A percentile compares a stretch with the other conserved stretches of the same genome.
phyloP scores from a whole-genome alignment of 106 monocot genomes.

The Gastrodia elata region DNA sequence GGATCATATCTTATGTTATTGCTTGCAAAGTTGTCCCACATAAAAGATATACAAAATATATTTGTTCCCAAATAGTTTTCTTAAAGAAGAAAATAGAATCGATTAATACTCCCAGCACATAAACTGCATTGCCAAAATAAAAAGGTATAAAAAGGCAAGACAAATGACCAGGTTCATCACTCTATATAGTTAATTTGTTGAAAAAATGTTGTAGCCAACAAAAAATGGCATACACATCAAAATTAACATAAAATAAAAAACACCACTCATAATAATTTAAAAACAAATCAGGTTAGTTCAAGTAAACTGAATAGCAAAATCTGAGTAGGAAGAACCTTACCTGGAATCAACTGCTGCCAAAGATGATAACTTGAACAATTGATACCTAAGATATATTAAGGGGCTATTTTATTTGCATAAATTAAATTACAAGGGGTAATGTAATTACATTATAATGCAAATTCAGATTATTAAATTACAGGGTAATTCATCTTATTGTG shows the following conservation, averaged over 20 bases:
- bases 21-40: not conserved
- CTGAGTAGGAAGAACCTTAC: too few species aligned
- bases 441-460: too few species aligned
- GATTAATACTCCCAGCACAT: not conserved
- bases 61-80: not conserved
- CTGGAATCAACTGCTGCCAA: too few species aligned
- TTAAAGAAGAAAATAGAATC: not conserved
- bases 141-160: not conserved
- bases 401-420: too few species aligned
- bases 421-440: too few species aligned
- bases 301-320: too few species aligned
- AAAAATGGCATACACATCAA: too few species aligned
- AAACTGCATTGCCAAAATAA: not conserved
- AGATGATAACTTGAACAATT: too few species aligned
- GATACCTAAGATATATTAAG: too few species aligned
- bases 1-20: not conserved
- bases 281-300: too few species aligned
- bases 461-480: too few species aligned
- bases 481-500: too few species aligned
- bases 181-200: not conserved
- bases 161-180: not conserved
- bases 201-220: not conserved
- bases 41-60: not conserved
- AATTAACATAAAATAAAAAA: not conserved
- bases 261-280: not conserved